A percentile compares a stretch with the other conserved stretches of the same genome.
Conservation (phyloP, 495 filamentous ascomycete species). For the Articulospora tetracladia region DNA sequence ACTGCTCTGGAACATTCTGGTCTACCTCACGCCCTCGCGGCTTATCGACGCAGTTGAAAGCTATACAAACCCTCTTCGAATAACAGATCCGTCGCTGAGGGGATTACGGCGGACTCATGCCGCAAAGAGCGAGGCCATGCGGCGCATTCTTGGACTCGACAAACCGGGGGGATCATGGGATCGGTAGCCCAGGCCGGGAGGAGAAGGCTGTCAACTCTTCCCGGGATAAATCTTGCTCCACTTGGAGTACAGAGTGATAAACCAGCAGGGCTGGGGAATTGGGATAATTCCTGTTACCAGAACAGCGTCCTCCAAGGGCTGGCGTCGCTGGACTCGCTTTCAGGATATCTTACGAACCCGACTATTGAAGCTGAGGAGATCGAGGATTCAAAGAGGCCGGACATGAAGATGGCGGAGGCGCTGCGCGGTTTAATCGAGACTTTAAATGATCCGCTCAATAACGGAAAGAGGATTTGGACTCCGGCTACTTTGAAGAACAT, state of each 20-base stretch:
- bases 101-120: constrained; percentile 37
- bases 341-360: constrained; percentile 41
- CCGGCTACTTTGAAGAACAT: constrained; percentile 75
- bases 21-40: constrained; percentile 56
- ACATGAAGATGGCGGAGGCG: constrained; percentile 43
- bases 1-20: constrained; percentile 60
- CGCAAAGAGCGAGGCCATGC: constrained; percentile 65
- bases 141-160: constrained; percentile 63
- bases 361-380: constrained; percentile 25
- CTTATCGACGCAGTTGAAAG: constrained; percentile 57
- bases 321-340: constrained; percentile 66
- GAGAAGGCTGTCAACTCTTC: constrained; percentile 20
- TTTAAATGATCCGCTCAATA: constrained; percentile 62
- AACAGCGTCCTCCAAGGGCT: constrained; percentile 92
- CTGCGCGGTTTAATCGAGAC: constrained; percentile 60
- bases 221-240: constrained; percentile 18
- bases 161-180: constrained; percentile 32
- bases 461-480: constrained; percentile 73
- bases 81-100: constrained; percentile 21
- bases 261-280: constrained; percentile 83
- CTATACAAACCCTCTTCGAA: constrained; percentile 20
- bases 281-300: constrained; percentile 94
- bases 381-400: constrained; percentile 35
- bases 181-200: constrained; percentile 24
- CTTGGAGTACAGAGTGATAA: constrained; percentile 21